phyloP scores from a whole-genome alignment of 2,329 filamentous ascomycete genomes.

The Lizonia empirigonia region DNA sequence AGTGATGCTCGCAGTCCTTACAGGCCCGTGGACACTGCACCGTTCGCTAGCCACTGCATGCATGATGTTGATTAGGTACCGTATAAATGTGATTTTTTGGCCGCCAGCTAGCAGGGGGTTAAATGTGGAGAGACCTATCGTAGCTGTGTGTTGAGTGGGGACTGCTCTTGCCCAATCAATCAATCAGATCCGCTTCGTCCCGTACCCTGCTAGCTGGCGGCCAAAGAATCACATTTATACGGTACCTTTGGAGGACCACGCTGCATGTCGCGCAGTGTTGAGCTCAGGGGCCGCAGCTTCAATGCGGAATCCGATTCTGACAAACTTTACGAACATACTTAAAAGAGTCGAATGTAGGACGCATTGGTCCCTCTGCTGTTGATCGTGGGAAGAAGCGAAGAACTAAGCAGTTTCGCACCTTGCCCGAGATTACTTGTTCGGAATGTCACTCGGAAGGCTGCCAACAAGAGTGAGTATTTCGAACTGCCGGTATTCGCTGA shows the following conservation, averaged over 20 bases:
- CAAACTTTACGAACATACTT: background rate
- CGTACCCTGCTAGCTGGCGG: too few relatives aligned
- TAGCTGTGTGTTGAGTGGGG: too few relatives aligned
- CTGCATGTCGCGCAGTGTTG: constrained; percentile 1
- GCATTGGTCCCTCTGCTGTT: constrained; percentile 3
- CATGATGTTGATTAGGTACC: constrained; percentile 8
- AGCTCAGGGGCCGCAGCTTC: background rate
- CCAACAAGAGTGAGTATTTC: background rate
- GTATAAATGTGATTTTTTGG: too few relatives aligned
- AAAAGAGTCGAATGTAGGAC: constrained; percentile 6
- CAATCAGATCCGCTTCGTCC: too few relatives aligned
- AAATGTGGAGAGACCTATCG: too few relatives aligned
- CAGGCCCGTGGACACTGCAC: constrained; percentile 3
- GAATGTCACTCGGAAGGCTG: constrained; percentile 17
- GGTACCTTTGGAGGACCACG: background rate
- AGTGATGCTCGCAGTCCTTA: background rate
- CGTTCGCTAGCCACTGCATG: constrained; percentile 7
- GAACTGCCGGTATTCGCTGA: constrained; percentile 21
- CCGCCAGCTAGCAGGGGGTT: too few relatives aligned
- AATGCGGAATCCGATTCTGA: constrained; percentile 4
- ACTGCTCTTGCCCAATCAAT: too few relatives aligned
- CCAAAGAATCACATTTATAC: too few relatives aligned
- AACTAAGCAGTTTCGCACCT: constrained; percentile 9
- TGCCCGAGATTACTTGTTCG: constrained; percentile 16
- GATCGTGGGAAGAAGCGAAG: constrained; percentile 8